Evolutionary conservation across 768 basidiomycete species (phyloP).

Genomic region (Hypholoma fasciculare): DNA sequence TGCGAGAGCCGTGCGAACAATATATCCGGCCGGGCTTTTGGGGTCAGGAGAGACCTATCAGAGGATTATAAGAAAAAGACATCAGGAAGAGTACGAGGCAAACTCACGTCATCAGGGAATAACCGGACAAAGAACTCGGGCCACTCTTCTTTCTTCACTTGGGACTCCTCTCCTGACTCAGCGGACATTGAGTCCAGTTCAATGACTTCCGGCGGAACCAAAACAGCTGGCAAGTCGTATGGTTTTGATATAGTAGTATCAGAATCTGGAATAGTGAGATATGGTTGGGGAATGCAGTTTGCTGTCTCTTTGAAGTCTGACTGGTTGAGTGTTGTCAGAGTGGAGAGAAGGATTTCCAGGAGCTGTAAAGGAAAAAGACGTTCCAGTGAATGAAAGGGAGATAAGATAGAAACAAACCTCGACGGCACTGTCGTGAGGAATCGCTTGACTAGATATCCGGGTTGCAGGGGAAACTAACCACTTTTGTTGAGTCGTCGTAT

Average conservation of each 20-base stretch:
- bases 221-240: slow-evolving; percentile 73
- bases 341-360: slow-evolving; percentile 69
- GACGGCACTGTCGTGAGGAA: slow-evolving; percentile 50
- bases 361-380: slow-evolving; percentile 45
- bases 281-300: slow-evolving; percentile 66
- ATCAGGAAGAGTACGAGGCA: neutral
- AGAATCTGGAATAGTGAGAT: slow-evolving; percentile 46
- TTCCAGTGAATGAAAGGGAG: neutral
- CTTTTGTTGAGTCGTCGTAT: slow-evolving; percentile 57
- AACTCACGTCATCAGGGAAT: slow-evolving; percentile 59
- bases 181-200: slow-evolving; percentile 73
- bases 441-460: slow-evolving; percentile 45
- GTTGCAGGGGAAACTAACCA: slow-evolving; percentile 66
- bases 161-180: slow-evolving; percentile 70
- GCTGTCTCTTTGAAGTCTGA: slow-evolving; percentile 58
- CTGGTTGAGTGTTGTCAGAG: slow-evolving; percentile 61
- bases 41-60: slow-evolving; percentile 75
- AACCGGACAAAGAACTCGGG: slow-evolving; percentile 68
- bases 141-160: slow-evolving; percentile 82
- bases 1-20: slow-evolving; percentile 68
- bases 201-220: slow-evolving; percentile 87
- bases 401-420: slow-evolving; percentile 48
- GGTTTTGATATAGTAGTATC: slow-evolving; percentile 39
- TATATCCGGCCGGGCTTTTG: slow-evolving; percentile 73
- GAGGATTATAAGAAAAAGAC: slow-evolving; percentile 1